Conservation (phyloP, 2,329 filamentous ascomycete species). For the Microcyclosporella mali region DNA sequence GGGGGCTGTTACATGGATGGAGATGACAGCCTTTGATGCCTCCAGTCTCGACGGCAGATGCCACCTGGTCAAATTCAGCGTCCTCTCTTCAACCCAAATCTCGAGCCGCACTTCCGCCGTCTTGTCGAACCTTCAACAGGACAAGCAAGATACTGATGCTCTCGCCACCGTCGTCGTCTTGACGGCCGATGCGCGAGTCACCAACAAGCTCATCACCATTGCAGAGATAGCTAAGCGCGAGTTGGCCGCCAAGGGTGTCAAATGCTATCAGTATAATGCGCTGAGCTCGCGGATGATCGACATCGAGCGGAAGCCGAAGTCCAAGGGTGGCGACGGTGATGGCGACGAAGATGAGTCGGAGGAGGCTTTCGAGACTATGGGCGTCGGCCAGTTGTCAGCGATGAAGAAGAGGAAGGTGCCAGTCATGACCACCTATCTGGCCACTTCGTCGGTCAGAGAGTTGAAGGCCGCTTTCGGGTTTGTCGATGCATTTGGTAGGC, state of each 20-base stretch:
- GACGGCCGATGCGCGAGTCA: slow-evolving; percentile 34
- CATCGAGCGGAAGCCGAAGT: slow-evolving; percentile 17
- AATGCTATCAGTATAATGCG: slow-evolving; percentile 36
- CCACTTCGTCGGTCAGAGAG: slow-evolving; percentile 48
- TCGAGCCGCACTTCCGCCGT: slow-evolving; percentile 25
- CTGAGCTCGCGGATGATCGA: slow-evolving; percentile 21
- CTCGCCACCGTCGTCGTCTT: slow-evolving; percentile 37
- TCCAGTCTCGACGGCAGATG: slow-evolving; percentile 16
- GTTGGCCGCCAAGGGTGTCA: slow-evolving; percentile 40
- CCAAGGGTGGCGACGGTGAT: slow-evolving; percentile 9
- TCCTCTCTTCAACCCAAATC: slow-evolving; percentile 28
- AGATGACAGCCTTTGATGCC: slow-evolving; percentile 20
- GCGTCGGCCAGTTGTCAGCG: slow-evolving; percentile 39
- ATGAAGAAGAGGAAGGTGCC: slow-evolving; percentile 45
- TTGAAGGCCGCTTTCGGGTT: slow-evolving; percentile 46
- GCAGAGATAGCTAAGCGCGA: slow-evolving; percentile 52
- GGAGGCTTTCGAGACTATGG: slow-evolving; percentile 27
- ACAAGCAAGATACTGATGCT: slow-evolving; percentile 2
- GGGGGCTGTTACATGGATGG: too few relatives aligned
- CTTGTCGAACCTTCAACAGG: slow-evolving; percentile 17
- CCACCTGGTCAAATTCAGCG: slow-evolving; percentile 21
- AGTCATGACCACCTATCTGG: slow-evolving; percentile 57
- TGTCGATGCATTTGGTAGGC: slow-evolving; percentile 6
- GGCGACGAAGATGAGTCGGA: slow-evolving; percentile 15
- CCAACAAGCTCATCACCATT: slow-evolving; percentile 62